Evolutionary conservation across 495 filamentous ascomycete genomes (phyloP).

Genomic region (Tuber calosporum): DNA sequence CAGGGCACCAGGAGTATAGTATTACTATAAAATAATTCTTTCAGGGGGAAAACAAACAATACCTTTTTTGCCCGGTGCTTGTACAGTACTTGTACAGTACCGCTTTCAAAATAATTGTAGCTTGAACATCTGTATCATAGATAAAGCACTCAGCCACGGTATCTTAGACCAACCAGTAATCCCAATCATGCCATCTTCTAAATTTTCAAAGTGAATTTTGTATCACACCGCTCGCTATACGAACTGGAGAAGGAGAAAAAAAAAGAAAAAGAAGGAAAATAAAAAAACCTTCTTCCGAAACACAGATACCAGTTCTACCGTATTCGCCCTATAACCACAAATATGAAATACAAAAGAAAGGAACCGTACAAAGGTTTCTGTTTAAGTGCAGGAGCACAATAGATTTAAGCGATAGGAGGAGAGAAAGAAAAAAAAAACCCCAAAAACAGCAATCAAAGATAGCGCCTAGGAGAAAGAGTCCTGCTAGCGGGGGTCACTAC

Average conservation of each 20-base stretch:
- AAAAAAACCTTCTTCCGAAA: neutral
- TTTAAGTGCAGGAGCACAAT: neutral
- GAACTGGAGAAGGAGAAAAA: neutral
- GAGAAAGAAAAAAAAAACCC: neutral
- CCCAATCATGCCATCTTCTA: neutral
- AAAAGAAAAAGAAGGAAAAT: neutral
- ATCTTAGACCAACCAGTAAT: neutral
- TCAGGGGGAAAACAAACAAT: neutral
- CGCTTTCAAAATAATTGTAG: too few relatives aligned
- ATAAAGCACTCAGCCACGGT: neutral
- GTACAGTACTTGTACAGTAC: neutral
- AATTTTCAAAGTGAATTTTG: neutral
- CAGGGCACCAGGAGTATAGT: too few relatives aligned
- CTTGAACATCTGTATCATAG: neutral
- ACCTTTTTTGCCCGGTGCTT: neutral
- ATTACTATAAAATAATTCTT: neutral
- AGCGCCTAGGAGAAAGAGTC: neutral
- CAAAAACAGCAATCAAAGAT: neutral
- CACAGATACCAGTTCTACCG: neutral
- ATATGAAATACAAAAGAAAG: neutral
- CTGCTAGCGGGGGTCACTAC: neutral
- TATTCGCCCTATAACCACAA: conserved; percentile 4
- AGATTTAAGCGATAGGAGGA: neutral
- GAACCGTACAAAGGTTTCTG: neutral
- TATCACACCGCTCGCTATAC: neutral